Conservation (phyloP, 192 early-diverging fungal genomes). For the Coemansia sp. region DNA sequence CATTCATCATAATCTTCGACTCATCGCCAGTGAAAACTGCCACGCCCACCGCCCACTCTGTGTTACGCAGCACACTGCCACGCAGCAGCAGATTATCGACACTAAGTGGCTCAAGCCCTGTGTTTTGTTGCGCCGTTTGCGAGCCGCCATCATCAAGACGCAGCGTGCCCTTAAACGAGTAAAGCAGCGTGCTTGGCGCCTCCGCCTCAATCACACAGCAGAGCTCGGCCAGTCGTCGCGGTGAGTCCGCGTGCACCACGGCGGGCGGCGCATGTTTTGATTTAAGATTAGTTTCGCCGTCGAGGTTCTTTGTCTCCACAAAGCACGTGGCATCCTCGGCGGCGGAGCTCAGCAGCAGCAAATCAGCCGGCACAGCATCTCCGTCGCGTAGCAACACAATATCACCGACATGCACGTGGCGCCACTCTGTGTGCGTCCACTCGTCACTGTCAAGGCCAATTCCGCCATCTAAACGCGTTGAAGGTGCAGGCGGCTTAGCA, state of each 20-base stretch:
- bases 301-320: conserved; percentile 97
- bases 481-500: conserved; percentile 1
- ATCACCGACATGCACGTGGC: conserved; percentile 84
- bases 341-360: conserved; percentile 80
- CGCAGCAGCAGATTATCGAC: conserved; percentile 83
- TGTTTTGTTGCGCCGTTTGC: not conserved
- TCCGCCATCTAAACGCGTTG: not conserved
- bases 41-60: conserved; percentile 81
- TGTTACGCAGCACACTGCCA: conserved; percentile 92
- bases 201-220: conserved; percentile 79
- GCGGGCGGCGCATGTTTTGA: conserved; percentile 67
- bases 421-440: conserved; percentile 79
- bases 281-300: conserved; percentile 98
- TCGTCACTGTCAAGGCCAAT: conserved; percentile 25
- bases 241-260: conserved; percentile 59
- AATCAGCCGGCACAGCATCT: conserved; percentile 87
- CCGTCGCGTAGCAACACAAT: conserved; percentile 79
- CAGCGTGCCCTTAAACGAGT: conserved; percentile 79
- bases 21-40: conserved; percentile 89
- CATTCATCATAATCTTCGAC: conserved; percentile 96
- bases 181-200: conserved; percentile 82
- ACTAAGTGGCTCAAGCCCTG: conserved; percentile 53
- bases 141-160: not conserved
- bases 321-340: conserved; percentile 84
- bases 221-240: conserved; percentile 60